Evolutionary conservation across 2,329 filamentous ascomycete genomes (phyloP).

Genomic region (Aspergillus sp.): DNA sequence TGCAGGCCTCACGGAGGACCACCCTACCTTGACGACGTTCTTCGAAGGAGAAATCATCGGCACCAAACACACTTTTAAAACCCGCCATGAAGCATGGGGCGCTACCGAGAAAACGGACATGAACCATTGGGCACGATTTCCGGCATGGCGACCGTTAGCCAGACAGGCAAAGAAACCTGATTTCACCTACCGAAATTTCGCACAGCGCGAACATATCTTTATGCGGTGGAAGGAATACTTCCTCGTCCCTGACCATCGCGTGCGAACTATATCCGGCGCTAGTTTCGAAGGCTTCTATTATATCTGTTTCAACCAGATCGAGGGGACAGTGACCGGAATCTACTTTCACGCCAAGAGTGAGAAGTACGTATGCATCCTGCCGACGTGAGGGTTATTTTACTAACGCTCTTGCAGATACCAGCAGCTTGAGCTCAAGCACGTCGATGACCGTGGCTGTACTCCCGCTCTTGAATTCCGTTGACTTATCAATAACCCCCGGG

Average conservation of each 20-base stretch:
- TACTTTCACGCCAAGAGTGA: slow-evolving; percentile 98
- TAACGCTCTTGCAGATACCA: slow-evolving; percentile 61
- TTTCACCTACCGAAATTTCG: slow-evolving; percentile 60
- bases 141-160: slow-evolving; percentile 71
- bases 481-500: slow-evolving; percentile 22
- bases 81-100: slow-evolving; percentile 83
- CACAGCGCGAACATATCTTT: slow-evolving; percentile 81
- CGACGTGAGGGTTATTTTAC: background rate
- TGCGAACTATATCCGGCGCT: slow-evolving; percentile 82
- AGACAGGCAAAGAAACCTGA: slow-evolving; percentile 55
- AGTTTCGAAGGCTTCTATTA: slow-evolving; percentile 99
- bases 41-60: slow-evolving; percentile 98
- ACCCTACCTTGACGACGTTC: slow-evolving; percentile 95
- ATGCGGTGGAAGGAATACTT: slow-evolving; percentile 99
- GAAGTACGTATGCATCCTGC: slow-evolving; percentile 57
- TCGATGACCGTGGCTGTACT: slow-evolving; percentile 76
- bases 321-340: slow-evolving; percentile 81
- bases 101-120: slow-evolving; percentile 86
- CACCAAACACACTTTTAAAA: slow-evolving; percentile 87
- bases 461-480: slow-evolving; percentile 82
- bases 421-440: slow-evolving; percentile 83
- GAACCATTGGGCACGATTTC: slow-evolving; percentile 87
- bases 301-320: slow-evolving; percentile 93
- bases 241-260: slow-evolving; percentile 86
- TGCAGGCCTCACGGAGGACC: slow-evolving; percentile 83